These are phyloP conservation scores for Taiwanofungus camphoratus DNA, from an alignment of 1,284 basidiomycete genomes.

Conservation along the genomic window DNA sequence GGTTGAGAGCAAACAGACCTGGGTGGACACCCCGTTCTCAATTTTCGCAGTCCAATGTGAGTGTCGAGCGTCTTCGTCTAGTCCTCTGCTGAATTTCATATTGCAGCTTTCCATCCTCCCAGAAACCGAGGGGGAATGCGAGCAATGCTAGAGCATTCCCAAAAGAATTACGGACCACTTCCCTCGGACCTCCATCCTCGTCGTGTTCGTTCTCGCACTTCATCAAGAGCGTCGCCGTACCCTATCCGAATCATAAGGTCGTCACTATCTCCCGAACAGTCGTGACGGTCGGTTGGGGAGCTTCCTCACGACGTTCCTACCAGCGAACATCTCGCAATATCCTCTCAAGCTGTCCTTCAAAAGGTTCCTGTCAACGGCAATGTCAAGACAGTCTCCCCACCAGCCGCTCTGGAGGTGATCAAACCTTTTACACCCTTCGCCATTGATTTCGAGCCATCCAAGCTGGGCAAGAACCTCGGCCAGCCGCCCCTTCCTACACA, in stretches of 20 bases:
- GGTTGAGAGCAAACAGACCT: conserved; percentile 55
- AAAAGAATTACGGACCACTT: conserved; percentile 62
- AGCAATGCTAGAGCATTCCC: conserved; percentile 66
- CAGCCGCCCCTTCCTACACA: conserved; percentile 36
- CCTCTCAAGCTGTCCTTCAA: conserved; percentile 15
- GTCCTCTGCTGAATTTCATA: background rate
- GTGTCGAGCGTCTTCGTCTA: conserved; percentile 22
- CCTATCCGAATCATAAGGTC: conserved; percentile 44
- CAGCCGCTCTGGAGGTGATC: conserved; percentile 32
- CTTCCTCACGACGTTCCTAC: conserved; percentile 14
- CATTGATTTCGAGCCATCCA: conserved; percentile 23
- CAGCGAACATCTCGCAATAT: conserved; percentile 14
- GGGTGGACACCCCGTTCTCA: conserved; percentile 71
- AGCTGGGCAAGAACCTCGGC: conserved; percentile 19
- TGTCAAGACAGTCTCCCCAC: conserved; percentile 25
- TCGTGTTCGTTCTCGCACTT: conserved; percentile 56
- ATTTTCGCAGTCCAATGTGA: conserved; percentile 65
- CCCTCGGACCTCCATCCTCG: conserved; percentile 59
- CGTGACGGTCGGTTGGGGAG: conserved; percentile 19
- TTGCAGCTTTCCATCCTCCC: conserved; percentile 66
- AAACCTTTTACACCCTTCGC: conserved; percentile 39
- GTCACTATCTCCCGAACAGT: conserved; percentile 37
- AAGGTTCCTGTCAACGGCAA: conserved; percentile 29
- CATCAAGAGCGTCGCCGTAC: conserved; percentile 68
- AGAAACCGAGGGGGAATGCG: conserved; percentile 58